phyloP scores from a whole-genome alignment of 352 stramenopile species.

The Pythium aphanidermatum region DNA sequence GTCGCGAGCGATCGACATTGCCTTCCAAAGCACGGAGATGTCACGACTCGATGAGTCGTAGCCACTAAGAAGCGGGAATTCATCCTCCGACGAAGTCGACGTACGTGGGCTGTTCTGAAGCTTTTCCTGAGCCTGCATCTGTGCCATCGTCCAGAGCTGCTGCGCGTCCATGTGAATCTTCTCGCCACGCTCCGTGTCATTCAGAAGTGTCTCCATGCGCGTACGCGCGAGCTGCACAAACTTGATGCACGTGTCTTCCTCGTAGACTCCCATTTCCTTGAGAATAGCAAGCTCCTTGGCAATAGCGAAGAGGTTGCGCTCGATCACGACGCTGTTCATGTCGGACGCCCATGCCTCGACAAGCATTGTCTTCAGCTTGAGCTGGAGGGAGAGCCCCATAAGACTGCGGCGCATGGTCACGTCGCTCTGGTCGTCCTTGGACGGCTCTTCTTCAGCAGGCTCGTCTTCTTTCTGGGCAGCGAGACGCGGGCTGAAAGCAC shows the following conservation, averaged over 20 bases:
- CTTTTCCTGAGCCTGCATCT: conserved; percentile 59
- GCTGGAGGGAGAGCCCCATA: conserved; percentile 71
- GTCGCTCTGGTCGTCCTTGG: conserved; percentile 1
- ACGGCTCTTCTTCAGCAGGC: conserved; percentile 9
- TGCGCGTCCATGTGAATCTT: conserved; percentile 54
- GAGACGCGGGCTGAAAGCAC: conserved; percentile 5
- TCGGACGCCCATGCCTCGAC: conserved; percentile 78
- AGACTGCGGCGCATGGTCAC: conserved; percentile 44
- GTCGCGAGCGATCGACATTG: conserved; percentile 73
- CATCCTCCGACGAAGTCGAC: conserved; percentile 23
- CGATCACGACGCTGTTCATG: conserved; percentile 85
- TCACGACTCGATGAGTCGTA: conserved; percentile 63
- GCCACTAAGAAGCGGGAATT: conserved; percentile 60
- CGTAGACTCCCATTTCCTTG: conserved; percentile 68
- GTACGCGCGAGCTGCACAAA: conserved; percentile 68
- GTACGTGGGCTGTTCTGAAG: conserved; percentile 34
- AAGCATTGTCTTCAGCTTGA: conserved; percentile 83
- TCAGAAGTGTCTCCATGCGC: conserved; percentile 58
- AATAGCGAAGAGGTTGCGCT: conserved; percentile 76
- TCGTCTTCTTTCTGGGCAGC: conserved; percentile 13
- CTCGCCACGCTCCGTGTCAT: conserved; percentile 52
- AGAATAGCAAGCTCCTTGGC: conserved; percentile 77
- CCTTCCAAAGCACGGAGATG: conserved; percentile 74
- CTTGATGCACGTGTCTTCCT: conserved; percentile 65
- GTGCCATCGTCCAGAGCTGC: conserved; percentile 75